These are phyloP conservation scores for Termitomyces sp. DNA, from an alignment of 768 basidiomycete genomes.

Conservation along the genomic window DNA sequence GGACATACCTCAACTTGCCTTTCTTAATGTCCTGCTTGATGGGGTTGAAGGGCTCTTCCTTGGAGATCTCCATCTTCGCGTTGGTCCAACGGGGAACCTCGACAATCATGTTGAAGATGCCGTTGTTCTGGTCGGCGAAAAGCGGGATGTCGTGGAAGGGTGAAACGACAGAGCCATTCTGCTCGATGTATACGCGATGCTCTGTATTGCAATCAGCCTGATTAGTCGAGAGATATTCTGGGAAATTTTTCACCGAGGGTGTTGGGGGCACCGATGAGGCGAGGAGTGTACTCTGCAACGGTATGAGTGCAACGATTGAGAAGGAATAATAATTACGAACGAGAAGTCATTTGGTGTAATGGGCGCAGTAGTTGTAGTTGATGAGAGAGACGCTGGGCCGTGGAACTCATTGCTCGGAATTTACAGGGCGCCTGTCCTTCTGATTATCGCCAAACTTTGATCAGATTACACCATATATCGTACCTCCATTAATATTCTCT, in stretches of 20 bases:
- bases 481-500: slow-evolving; percentile 9
- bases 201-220: slow-evolving; percentile 45
- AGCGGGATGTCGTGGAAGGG: slow-evolving; percentile 97
- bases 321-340: slow-evolving; percentile 20
- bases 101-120: slow-evolving; percentile 98
- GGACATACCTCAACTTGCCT: slow-evolving; percentile 91
- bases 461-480: slow-evolving; percentile 15
- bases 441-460: slow-evolving; percentile 15
- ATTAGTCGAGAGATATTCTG: slow-evolving; percentile 8
- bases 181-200: slow-evolving; percentile 92
- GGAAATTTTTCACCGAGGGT: slow-evolving; percentile 67
- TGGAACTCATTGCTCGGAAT: slow-evolving; percentile 33
- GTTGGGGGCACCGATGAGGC: slow-evolving; percentile 84
- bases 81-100: slow-evolving; percentile 99
- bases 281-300: slow-evolving; percentile 58
- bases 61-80: slow-evolving; percentile 99
- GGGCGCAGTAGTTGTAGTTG: slow-evolving; percentile 57
- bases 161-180: slow-evolving; percentile 78
- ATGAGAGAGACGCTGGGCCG: slow-evolving; percentile 52
- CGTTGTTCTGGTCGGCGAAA: slow-evolving; percentile 92
- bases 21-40: slow-evolving; percentile 99
- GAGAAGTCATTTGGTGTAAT: slow-evolving; percentile 45
- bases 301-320: slow-evolving; percentile 5
- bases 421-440: slow-evolving; percentile 22
- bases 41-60: slow-evolving; percentile 98